These are phyloP conservation scores for Obelidium mucronatum DNA, from an alignment of 192 early-diverging fungal species.

Conservation along the genomic window DNA sequence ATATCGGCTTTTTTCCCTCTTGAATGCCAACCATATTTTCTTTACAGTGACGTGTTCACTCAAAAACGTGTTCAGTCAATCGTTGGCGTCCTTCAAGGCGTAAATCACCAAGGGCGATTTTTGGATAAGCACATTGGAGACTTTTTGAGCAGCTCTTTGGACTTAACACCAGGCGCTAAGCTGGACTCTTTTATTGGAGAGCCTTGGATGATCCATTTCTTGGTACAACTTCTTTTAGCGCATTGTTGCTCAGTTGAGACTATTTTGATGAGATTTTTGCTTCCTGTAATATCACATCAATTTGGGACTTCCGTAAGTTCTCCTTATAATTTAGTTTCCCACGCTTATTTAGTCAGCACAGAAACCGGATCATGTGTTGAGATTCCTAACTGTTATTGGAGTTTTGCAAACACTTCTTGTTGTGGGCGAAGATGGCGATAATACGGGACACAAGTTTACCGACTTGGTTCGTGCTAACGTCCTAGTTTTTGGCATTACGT, in stretches of 20 bases:
- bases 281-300: slow-evolving; percentile 2
- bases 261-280: background rate
- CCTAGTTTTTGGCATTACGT: background rate
- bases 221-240: background rate
- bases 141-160: slow-evolving; percentile 12
- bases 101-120: slow-evolving; percentile 24
- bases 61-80: slow-evolving; percentile 14
- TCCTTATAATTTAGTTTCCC: background rate
- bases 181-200: too few species aligned
- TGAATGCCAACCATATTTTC: too few species aligned
- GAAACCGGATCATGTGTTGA: slow-evolving; percentile 3
- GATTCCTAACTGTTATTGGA: slow-evolving; percentile 4
- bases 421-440: background rate
- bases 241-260: slow-evolving; percentile 23
- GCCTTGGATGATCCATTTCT: background rate
- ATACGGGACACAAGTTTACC: background rate
- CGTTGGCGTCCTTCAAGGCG: slow-evolving; percentile 16
- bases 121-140: slow-evolving; percentile 15
- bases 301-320: slow-evolving; percentile 14
- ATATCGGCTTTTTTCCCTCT: too few species aligned
- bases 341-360: background rate
- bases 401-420: background rate
- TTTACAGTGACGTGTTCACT: slow-evolving; percentile 4
- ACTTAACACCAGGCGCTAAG: too few species aligned
- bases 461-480: background rate